phyloP scores from a whole-genome alignment of 2,329 filamentous ascomycete genomes.

The Xylariomycetidae sp. region DNA sequence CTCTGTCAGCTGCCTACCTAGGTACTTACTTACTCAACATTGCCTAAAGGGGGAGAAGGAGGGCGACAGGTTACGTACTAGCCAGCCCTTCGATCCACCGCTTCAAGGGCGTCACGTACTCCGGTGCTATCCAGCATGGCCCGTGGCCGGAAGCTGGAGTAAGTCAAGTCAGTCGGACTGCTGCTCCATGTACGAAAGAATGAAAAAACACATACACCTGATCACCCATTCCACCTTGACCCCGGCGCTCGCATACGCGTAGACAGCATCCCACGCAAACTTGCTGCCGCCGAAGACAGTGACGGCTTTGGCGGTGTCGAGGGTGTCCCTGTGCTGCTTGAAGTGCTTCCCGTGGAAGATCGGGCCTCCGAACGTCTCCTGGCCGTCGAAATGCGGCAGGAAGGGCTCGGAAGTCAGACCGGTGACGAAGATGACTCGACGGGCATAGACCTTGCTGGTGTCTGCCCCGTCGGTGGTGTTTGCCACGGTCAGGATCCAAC shows the following conservation, averaged over 20 bases:
- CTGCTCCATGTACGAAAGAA: background rate
- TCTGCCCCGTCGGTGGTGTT: conserved; percentile 2
- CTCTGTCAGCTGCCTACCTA: background rate
- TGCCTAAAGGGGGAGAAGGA: background rate
- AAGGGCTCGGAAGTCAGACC: conserved; percentile 54
- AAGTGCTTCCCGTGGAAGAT: conserved; percentile 56
- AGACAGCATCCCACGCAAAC: conserved; percentile 58
- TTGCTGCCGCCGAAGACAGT: conserved; percentile 57
- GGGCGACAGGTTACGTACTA: too few relatives aligned
- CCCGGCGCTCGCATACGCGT: conserved; percentile 47
- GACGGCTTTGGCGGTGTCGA: conserved; percentile 32
- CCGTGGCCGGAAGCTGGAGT: conserved; percentile 41
- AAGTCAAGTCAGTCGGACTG: background rate
- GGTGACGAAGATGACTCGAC: conserved; percentile 55
- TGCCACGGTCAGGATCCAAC: conserved; percentile 23
- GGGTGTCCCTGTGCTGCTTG: conserved; percentile 24
- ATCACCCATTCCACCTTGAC: conserved; percentile 53
- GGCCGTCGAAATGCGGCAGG: conserved; percentile 44
- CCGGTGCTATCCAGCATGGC: conserved; percentile 46
- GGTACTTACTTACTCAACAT: background rate
- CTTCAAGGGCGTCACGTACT: conserved; percentile 44
- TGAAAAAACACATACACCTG: conserved; percentile 24
- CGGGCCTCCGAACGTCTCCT: conserved; percentile 42
- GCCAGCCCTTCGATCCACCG: conserved; percentile 43
- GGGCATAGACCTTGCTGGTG: conserved; percentile 26